Percentiles rank a stretch among this genome's conserved stretches.
Conservation (phyloP, 345 rosid genomes). For the Pistacia vera region DNA sequence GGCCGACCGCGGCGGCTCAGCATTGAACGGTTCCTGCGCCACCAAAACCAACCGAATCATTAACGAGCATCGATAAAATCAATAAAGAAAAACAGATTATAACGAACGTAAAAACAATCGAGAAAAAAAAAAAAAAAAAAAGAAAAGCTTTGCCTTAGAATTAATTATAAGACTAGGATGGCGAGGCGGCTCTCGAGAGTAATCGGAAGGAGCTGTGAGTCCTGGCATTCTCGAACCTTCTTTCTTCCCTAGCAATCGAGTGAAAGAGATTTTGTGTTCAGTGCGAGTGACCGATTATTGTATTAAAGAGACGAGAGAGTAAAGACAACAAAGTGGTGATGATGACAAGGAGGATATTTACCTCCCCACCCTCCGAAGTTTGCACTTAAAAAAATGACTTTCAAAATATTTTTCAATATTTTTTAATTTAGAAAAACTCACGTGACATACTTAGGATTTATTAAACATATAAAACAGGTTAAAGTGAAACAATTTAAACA, state of each 20-base stretch:
- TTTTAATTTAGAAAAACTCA: too few relatives aligned
- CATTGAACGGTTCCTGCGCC: constrained; percentile 88
- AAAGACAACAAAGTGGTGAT: background rate
- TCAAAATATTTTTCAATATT: too few relatives aligned
- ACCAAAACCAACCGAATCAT: constrained; percentile 1
- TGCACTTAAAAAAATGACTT: too few relatives aligned
- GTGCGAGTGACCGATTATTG: background rate
- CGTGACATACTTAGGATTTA: too few relatives aligned
- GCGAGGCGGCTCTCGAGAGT: constrained; percentile 77
- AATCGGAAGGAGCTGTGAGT: constrained; percentile 69
- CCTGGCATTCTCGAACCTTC: constrained; percentile 64
- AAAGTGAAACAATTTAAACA: too few relatives aligned
- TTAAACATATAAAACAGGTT: too few relatives aligned
- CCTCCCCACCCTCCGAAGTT: too few relatives aligned
- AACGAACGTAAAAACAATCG: background rate
- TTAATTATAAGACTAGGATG: constrained; percentile 75
- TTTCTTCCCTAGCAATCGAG: background rate
- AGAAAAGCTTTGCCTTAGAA: constrained; percentile 50
- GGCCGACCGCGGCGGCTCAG: constrained; percentile 85
- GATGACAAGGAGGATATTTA: background rate
- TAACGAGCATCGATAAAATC: background rate
- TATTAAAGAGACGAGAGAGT: background rate
- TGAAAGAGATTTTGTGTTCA: background rate
- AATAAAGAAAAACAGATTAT: too few relatives aligned
- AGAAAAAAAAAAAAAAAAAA: background rate